These are phyloP conservation scores for Aspergillus hancockii DNA, from an alignment of 495 filamentous ascomycete species.

Conservation along the genomic window DNA sequence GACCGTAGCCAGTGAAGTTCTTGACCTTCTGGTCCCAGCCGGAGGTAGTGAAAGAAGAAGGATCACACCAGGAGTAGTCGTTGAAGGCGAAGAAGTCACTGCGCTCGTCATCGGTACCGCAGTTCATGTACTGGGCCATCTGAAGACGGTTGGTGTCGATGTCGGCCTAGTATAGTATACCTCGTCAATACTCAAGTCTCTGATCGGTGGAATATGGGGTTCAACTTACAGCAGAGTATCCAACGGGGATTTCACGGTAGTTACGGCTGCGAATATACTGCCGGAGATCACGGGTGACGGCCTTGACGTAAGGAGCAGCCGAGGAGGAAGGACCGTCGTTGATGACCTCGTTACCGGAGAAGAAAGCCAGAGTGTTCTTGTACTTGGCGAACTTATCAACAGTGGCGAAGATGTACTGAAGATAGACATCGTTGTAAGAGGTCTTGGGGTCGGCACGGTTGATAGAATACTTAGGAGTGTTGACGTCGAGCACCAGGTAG, in stretches of 20 bases:
- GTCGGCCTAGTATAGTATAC: conserved; percentile 47
- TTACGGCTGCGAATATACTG: conserved; percentile 76
- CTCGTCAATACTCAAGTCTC: conserved; percentile 32
- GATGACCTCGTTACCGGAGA: conserved; percentile 96
- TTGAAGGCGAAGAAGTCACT: conserved; percentile 98
- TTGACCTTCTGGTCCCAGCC: conserved; percentile 92
- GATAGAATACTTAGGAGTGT: conserved; percentile 77
- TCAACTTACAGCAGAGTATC: conserved; percentile 74
- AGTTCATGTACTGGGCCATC: conserved; percentile 94
- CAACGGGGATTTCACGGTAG: conserved; percentile 81
- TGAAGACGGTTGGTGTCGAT: conserved; percentile 83
- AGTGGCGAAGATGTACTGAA: conserved; percentile 92
- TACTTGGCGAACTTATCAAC: conserved; percentile 87
- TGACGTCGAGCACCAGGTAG: conserved; percentile 87
- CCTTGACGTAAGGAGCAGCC: conserved; percentile 87
- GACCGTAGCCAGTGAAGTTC: conserved; percentile 84
- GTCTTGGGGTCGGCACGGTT: conserved; percentile 71
- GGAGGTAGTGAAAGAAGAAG: conserved; percentile 70
- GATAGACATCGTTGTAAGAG: conserved; percentile 90
- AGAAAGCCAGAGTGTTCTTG: conserved; percentile 89
- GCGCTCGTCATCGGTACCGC: conserved; percentile 80
- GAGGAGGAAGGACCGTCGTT: conserved; percentile 75
- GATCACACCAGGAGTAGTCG: conserved; percentile 97
- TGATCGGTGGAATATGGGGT: background rate
- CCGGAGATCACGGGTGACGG: conserved; percentile 87